Base-by-base conservation (phyloP, 1,139 yeast genomes). In the Pichia sp. region DNA sequence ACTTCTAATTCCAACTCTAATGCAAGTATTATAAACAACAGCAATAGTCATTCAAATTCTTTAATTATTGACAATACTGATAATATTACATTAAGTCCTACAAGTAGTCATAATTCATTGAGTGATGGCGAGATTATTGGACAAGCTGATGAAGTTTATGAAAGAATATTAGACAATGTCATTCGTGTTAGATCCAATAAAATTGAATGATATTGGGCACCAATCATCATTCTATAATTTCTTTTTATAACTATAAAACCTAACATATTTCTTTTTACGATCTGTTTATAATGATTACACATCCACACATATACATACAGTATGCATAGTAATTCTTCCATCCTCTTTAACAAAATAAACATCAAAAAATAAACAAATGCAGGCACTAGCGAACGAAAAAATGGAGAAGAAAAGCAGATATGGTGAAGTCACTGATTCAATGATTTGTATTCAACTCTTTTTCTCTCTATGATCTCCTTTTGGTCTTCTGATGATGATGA, bases 91-190 rank as follows among this genome's bases (percentile, higher is more conserved):
- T 24, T 50, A 9, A 45, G 45, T 13, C 45, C 58, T 45, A 37
- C 63, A 4, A 43, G 48, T 5, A 55, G 60, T 42, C 53, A 60
- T 2, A 47, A 53, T 15, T 59, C 63, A 2, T 43, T 53, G 15
- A 54, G 53, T 35, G 53, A 56, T 13, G 50, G 51, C 47, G 50
- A 52, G 34, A 44, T 35, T 35, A 51, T 46, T n/a, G 75, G 73
- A 32, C 63, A 60, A 22, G 68, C 67, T 16, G 85, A 82, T 60
- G 85, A 82, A 58, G 84, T 80, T 9, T 84, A 84, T 59, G 90
- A 84, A 53, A 81, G 80, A 59, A 66, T 84, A 44, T 68, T 84
- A 57, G 81, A 83, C 56, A 82, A 82, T 57, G 79, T 85, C 7
- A 79, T 81, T 43, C 68, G 80, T 50, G 86, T 79, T 18, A 69